phyloP scores from a whole-genome alignment of 2,329 filamentous ascomycete species.

The Verticillium nubilum region DNA sequence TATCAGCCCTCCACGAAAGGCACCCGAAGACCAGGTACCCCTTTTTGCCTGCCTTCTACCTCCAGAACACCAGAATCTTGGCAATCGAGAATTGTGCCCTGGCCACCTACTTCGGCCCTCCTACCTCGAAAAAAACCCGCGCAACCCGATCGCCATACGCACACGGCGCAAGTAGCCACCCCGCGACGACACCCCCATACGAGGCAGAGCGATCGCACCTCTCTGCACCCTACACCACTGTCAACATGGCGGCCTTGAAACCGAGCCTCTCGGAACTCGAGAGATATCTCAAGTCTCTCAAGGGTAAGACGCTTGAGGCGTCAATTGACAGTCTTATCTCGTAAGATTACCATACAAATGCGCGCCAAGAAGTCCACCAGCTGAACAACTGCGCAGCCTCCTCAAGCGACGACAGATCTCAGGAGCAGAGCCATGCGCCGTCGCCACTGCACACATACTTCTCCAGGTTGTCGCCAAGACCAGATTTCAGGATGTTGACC shows the following conservation, averaged over 20 bases:
- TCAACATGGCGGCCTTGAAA: constrained; percentile 51
- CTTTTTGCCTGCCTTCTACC: not conserved
- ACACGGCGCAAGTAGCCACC: not conserved
- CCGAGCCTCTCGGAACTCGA: constrained; percentile 66
- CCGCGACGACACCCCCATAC: not conserved
- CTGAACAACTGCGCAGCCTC: constrained; percentile 46
- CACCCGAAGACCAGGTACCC: not conserved
- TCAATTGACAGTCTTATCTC: constrained; percentile 80
- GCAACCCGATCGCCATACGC: not conserved
- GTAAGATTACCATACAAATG: constrained; percentile 41
- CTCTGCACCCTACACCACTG: not conserved
- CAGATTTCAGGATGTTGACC: constrained; percentile 70
- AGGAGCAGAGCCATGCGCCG: constrained; percentile 81
- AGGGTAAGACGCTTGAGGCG: constrained; percentile 68
- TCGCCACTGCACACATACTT: constrained; percentile 85
- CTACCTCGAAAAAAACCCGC: not conserved
- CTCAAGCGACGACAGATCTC: constrained; percentile 88
- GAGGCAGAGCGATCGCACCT: not conserved
- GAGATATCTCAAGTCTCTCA: constrained; percentile 74
- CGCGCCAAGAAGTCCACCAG: constrained; percentile 1
- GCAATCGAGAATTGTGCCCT: not conserved
- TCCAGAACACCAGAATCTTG: not conserved
- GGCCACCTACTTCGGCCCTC: not conserved
- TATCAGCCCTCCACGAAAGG: not conserved
- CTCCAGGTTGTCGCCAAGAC: constrained; percentile 79